phyloP scores from a whole-genome alignment of 345 rosid species.

The Draba incana region DNA sequence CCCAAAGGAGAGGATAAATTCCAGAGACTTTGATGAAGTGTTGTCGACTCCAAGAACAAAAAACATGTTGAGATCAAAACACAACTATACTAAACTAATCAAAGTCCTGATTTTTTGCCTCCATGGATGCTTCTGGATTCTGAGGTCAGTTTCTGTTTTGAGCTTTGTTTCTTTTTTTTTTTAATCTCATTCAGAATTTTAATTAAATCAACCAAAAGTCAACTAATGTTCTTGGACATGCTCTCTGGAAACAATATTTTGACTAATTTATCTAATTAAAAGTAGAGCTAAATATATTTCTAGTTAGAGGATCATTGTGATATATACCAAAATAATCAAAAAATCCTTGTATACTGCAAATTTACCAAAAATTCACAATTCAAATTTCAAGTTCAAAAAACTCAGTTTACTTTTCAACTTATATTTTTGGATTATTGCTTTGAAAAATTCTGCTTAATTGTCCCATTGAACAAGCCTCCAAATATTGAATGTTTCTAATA shows the following conservation, averaged over 20 bases:
- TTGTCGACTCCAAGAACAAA: conserved; percentile 41
- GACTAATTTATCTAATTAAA: background rate
- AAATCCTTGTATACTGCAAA: background rate
- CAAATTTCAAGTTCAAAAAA: background rate
- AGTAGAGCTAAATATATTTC: background rate
- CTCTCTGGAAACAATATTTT: conserved; percentile 4
- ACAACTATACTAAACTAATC: background rate
- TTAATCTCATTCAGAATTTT: background rate
- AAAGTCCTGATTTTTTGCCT: background rate
- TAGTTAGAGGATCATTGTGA: background rate
- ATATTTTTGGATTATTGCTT: background rate
- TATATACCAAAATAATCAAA: background rate
- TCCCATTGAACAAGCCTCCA: conserved; percentile 4
- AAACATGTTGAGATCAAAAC: background rate
- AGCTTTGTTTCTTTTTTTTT: background rate
- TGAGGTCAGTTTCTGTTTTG: conserved; percentile 29
- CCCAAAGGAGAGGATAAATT: background rate
- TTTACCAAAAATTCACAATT: background rate
- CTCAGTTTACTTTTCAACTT: conserved; percentile 17
- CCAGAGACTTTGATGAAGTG: conserved; percentile 30
- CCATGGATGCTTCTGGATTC: conserved; percentile 29
- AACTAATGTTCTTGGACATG: conserved; percentile 15
- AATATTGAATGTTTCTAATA: background rate
- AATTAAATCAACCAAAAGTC: conserved; percentile 21
- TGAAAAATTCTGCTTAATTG: background rate